Evolutionary conservation across 1,284 basidiomycete species (phyloP).

Genomic region (Irpex lacteus): DNA sequence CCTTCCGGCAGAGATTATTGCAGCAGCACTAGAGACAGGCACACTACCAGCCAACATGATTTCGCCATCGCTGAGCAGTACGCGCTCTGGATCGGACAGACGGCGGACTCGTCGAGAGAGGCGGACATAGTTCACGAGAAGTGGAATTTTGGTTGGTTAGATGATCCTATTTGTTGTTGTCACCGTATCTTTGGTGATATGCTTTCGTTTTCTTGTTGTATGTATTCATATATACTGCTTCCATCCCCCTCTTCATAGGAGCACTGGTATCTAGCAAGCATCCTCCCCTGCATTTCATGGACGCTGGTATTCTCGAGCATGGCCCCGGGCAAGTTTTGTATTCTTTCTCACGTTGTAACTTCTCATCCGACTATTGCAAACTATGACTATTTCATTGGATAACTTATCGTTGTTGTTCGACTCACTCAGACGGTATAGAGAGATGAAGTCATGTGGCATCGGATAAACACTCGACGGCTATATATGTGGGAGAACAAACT

Average conservation of each 20-base stretch:
- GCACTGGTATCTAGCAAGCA: slow-evolving; percentile 3
- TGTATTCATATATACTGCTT: slow-evolving; percentile 13
- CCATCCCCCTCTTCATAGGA: background rate
- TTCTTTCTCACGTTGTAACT: slow-evolving; percentile 5
- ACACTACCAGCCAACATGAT: slow-evolving; percentile 55
- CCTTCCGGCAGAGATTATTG: slow-evolving; percentile 78
- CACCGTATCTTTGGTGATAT: slow-evolving; percentile 8
- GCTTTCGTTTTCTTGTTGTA: slow-evolving; percentile 11
- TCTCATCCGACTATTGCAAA: background rate
- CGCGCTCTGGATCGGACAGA: slow-evolving; percentile 45
- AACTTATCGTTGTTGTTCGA: background rate
- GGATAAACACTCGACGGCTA: no score
- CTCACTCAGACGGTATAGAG: background rate
- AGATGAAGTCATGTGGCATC: no score
- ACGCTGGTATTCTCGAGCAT: slow-evolving; percentile 4
- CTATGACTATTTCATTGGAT: background rate
- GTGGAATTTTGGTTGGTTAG: slow-evolving; percentile 8
- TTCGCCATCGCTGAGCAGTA: slow-evolving; percentile 40
- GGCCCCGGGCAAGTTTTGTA: slow-evolving; percentile 7
- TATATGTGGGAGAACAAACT: background rate
- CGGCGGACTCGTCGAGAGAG: slow-evolving; percentile 54
- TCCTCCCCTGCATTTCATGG: background rate
- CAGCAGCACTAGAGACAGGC: slow-evolving; percentile 72
- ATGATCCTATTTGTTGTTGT: slow-evolving; percentile 21
- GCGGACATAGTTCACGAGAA: slow-evolving; percentile 18